Evolutionary conservation across 176 grass and related monocot species (phyloP), one percentile per base, ranked within the genome.

Genomic region (Tillandsia leiboldiana): DNA sequence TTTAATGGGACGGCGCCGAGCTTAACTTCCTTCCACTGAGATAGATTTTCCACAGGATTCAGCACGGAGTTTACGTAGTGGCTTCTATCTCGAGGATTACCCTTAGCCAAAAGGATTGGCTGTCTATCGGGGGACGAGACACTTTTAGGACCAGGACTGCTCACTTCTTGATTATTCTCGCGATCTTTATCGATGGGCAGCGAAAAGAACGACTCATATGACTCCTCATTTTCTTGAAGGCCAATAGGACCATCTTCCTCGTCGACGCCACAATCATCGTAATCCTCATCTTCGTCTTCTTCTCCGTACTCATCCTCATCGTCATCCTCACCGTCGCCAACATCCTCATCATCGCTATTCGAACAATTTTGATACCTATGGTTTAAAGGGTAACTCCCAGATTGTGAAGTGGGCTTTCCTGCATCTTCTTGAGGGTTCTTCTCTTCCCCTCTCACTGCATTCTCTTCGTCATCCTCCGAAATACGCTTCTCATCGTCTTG

Each of bases 171-270:
- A 65, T 76, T 70, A 5, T 27, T 26, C 1, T 83, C 86, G 56
- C 56, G 86, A 33, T 33, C 66, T 65, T 75, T 81, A 57, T 68
- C 20, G 14, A 86, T 78, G 13, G 90, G 85, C 29, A 99, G 76
- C 24, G 88, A 84, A 75, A 94, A 99, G 74, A 93, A 91, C 10
- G 95, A 90, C 42, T 94, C 90, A 57, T 91, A 99, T 1, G 80
- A 84, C 7, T 88, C 89, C 69, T 92, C 95, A 63, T 99, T 83
- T 26, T 80, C 87, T 8, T 75, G 82, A 20, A 88, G 79, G 48
- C 63, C 70, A 8, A 89, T 74, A 33, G 71, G 78, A 1, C 77
- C 67, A 26, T 76, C 71, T 1, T 79, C 87, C 29, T 69, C 81
- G 73, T 81, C 70, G 53, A 26, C 64, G 3, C 81, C 80, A 72